Base-by-base conservation (phyloP, 2,329 filamentous ascomycete genomes). In the Trichoderma brevicompactum region DNA sequence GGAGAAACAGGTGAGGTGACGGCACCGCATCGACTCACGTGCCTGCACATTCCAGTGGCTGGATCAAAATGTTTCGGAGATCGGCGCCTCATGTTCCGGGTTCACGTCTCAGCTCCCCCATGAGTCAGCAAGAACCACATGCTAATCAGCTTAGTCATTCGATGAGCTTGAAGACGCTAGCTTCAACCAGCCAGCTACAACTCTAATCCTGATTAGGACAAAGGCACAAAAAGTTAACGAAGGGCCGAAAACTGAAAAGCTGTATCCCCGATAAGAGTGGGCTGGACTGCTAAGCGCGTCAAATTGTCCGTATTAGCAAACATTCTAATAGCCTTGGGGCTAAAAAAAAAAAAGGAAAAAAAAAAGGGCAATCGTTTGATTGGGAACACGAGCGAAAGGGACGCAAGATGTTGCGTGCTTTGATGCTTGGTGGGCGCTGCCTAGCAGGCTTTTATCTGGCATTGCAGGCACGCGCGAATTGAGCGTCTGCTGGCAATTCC, bases 1-100 rank as follows among this genome's bases (percentile, higher is more conserved):
- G 59, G 58, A 66, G 50, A 36, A 56, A 61, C 56, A 66, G 65
- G 40, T 64, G 50, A 62, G 60, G 44, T 66, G 64, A 56, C 64
- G 64, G 54, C 54, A 60, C 56, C 62, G n/a, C 34, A 41, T 8
- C 44, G 28, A 41, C 62, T 64, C 62, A 64, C 62, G 62, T 64
- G 62, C 50, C 38, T 50, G n/a, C n/a, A 15, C 43, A 46, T 49
- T 38, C 43, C 15, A 36, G 28, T 50, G 36, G 32, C 28, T 46
- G 46, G 19, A 19, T 5, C 23, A 28, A 28, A 28, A 28, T 28
- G 23, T 53, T 36, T 61, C 56, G 64, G 56, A 55, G 49, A 58
- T 54, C 53, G 64, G 56, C 49, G 34, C 46, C 19, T 28, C 9
- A 34, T 61, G 13, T 40, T 55, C 56, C 56, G 56, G 53, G 43